Percentiles rank a stretch among this genome's conserved stretches.
Evolutionary conservation across 176 grass and related monocot genomes (phyloP).

Genomic region (Aegilops tauschii): DNA sequence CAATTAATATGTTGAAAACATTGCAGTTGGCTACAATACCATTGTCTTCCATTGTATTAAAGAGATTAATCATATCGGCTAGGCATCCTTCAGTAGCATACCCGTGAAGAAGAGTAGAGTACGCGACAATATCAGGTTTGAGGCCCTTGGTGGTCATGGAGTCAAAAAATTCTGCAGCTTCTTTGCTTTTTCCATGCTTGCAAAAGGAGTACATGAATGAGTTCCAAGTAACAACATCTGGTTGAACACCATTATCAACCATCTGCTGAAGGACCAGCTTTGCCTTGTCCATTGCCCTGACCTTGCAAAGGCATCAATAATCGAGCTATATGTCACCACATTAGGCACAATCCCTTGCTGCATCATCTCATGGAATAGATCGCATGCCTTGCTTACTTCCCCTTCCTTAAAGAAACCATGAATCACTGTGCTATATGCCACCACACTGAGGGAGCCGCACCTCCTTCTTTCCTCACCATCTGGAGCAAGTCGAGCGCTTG

Average conservation of each 20-base stretch:
- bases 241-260: neutral
- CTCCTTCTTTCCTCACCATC: conserved; percentile 1
- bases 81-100: neutral
- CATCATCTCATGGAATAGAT: neutral
- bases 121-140: neutral
- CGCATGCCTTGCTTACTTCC: neutral
- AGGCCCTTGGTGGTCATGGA: neutral
- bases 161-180: neutral
- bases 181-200: neutral
- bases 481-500: conserved; percentile 20
- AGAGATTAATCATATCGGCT: neutral
- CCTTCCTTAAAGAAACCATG: neutral
- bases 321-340: neutral
- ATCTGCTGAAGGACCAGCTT: neutral
- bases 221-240: neutral
- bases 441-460: neutral
- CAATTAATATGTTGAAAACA: neutral
- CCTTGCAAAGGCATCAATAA: neutral
- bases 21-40: neutral
- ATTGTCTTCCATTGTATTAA: neutral
- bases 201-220: neutral
- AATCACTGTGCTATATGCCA: conserved; percentile 24
- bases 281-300: neutral
- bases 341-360: neutral
- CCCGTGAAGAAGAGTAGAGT: neutral